Conservation (phyloP, 164 flowering plant genomes). For the Berberis vulgaris region DNA sequence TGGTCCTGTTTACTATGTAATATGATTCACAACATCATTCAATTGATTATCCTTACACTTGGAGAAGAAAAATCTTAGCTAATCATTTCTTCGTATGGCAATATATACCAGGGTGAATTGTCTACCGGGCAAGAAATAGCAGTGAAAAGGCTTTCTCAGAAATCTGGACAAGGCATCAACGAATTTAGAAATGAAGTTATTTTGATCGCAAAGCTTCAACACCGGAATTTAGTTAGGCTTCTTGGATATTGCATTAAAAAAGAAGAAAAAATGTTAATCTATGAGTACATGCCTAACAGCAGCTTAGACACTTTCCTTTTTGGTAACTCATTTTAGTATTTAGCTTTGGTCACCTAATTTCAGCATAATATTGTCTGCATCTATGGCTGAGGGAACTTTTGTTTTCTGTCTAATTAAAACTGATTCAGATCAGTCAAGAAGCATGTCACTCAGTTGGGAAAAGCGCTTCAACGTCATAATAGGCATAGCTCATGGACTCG, state of each 20-base stretch:
- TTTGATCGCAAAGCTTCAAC: slow-evolving; percentile 24
- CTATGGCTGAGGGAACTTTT: too few species aligned
- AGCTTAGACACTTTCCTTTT: too few species aligned
- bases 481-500: slow-evolving; percentile 12
- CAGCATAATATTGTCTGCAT: too few species aligned
- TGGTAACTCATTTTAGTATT: too few species aligned
- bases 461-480: slow-evolving; percentile 18
- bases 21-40: neutral
- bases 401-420: neutral
- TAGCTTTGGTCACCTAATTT: too few species aligned
- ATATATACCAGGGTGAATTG: slow-evolving; percentile 8
- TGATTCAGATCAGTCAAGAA: slow-evolving; percentile 1
- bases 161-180: slow-evolving; percentile 1
- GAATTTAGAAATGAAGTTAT: neutral
- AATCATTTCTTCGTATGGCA: neutral
- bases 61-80: neutral
- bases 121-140: slow-evolving; percentile 17
- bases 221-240: slow-evolving; percentile 27
- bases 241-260: slow-evolving; percentile 15
- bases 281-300: neutral
- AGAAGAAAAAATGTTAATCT: slow-evolving; percentile 21
- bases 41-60: neutral
- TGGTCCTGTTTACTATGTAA: slow-evolving; percentile 43
- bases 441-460: slow-evolving; percentile 14
- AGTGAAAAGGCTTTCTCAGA: slow-evolving; percentile 12